Evolutionary conservation across 2,329 filamentous ascomycete genomes (phyloP).

Genomic region (Xylaria sp.): DNA sequence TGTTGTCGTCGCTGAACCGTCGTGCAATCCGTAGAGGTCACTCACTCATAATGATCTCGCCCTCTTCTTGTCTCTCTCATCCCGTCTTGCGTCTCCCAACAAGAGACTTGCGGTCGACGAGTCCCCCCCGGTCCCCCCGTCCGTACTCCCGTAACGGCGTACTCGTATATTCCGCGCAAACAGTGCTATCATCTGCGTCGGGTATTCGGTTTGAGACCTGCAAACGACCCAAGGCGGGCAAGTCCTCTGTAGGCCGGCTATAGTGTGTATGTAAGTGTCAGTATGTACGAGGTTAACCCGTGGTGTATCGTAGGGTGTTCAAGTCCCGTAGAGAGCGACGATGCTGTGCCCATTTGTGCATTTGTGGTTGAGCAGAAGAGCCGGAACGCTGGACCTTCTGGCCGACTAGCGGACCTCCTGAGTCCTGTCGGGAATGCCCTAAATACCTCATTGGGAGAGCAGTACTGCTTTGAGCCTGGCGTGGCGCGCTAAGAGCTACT

Average conservation of each 20-base stretch:
- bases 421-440: constrained; percentile 15
- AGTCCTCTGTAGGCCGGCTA: neutral
- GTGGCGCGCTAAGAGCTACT: constrained; percentile 7
- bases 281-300: too few species aligned
- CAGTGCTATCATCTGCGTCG: neutral
- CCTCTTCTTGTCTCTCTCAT: neutral
- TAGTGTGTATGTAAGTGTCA: too few species aligned
- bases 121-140: neutral
- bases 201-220: neutral
- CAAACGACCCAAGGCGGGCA: neutral
- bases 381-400: constrained; percentile 27
- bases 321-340: too few species aligned
- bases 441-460: constrained; percentile 28
- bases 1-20: neutral
- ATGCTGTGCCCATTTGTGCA: too few species aligned
- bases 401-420: constrained; percentile 23
- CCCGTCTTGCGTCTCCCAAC: neutral
- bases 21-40: too few species aligned
- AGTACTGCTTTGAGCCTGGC: constrained; percentile 22
- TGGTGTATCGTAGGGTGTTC: too few species aligned
- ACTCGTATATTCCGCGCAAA: neutral
- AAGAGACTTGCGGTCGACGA: neutral
- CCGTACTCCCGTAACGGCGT: too few species aligned
- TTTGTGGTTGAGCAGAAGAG: constrained; percentile 7
- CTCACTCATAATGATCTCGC: too few species aligned